Percentiles rank a stretch among this genome's conserved stretches.
These are phyloP conservation scores for Potentilla sterilis DNA, from an alignment of 306 rosid species.

Conservation along the genomic window DNA sequence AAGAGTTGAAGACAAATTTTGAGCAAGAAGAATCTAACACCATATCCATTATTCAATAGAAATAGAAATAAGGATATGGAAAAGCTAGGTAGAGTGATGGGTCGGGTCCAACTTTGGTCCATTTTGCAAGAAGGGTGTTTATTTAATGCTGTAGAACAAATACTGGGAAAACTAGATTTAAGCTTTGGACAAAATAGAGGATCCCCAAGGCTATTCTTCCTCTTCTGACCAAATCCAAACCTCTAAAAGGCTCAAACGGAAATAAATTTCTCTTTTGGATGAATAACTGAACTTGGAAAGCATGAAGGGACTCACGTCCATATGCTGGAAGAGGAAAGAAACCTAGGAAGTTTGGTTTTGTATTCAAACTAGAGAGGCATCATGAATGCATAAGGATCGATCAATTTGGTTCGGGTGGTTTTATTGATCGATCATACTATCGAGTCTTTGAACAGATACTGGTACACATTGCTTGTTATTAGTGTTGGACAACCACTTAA, in stretches of 20 bases:
- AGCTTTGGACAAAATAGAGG: neutral
- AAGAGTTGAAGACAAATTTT: neutral
- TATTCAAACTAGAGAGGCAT: too few species aligned
- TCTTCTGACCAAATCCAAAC: neutral
- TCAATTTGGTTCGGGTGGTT: too few species aligned
- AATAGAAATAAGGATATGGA: neutral
- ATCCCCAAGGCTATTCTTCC: neutral
- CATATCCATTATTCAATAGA: constrained; percentile 1
- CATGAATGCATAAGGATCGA: too few species aligned
- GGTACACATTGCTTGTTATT: too few species aligned
- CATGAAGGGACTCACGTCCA: too few species aligned
- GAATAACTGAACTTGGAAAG: neutral
- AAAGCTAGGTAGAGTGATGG: neutral
- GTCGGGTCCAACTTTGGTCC: neutral
- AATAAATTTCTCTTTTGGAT: too few species aligned
- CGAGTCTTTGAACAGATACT: too few species aligned
- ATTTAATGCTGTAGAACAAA: neutral
- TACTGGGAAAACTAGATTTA: neutral
- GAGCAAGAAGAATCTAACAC: neutral
- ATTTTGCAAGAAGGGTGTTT: neutral
- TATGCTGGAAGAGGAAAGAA: too few species aligned
- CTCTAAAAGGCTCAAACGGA: neutral
- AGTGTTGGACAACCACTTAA: too few species aligned
- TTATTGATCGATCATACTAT: too few species aligned
- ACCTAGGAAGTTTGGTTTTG: too few species aligned